phyloP scores from a whole-genome alignment of 768 basidiomycete genomes.

The Cyathus striatus region DNA sequence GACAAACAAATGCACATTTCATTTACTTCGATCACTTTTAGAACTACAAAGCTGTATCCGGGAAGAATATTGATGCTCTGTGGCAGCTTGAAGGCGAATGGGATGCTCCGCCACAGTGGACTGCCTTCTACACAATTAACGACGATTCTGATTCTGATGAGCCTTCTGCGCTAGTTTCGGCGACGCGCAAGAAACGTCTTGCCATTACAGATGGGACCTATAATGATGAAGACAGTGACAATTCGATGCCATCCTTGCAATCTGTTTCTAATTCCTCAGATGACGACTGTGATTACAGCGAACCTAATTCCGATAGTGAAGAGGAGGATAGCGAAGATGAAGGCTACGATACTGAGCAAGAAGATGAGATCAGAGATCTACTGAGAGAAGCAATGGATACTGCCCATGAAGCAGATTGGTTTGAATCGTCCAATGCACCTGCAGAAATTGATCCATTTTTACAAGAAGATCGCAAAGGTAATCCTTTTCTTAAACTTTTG shows the following conservation, averaged over 20 bases:
- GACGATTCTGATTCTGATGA: constrained; percentile 22
- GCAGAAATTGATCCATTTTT: constrained; percentile 39
- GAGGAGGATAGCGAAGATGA: constrained; percentile 32
- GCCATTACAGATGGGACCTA: constrained; percentile 44
- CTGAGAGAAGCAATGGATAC: constrained; percentile 71
- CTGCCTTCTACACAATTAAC: constrained; percentile 28
- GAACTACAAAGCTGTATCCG: constrained; percentile 55
- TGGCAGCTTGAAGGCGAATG: constrained; percentile 58
- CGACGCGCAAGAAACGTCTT: constrained; percentile 30
- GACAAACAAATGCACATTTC: no score
- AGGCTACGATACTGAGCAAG: constrained; percentile 59
- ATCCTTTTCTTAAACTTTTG: constrained; percentile 75
- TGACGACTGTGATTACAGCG: constrained; percentile 34
- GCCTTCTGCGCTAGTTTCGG: constrained; percentile 11
- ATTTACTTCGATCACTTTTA: no score
- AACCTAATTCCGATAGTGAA: constrained; percentile 27
- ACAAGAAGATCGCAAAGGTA: constrained; percentile 54
- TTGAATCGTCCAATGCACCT: constrained; percentile 35
- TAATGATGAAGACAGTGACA: constrained; percentile 32
- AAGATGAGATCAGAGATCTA: constrained; percentile 58
- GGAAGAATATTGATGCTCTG: constrained; percentile 52
- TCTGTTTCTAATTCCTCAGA: constrained; percentile 61
- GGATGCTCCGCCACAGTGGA: constrained; percentile 56
- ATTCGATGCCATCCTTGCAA: constrained; percentile 65
- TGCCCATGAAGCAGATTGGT: constrained; percentile 55